phyloP scores from a whole-genome alignment of 495 filamentous ascomycete species.

The Neurospora sp. region DNA sequence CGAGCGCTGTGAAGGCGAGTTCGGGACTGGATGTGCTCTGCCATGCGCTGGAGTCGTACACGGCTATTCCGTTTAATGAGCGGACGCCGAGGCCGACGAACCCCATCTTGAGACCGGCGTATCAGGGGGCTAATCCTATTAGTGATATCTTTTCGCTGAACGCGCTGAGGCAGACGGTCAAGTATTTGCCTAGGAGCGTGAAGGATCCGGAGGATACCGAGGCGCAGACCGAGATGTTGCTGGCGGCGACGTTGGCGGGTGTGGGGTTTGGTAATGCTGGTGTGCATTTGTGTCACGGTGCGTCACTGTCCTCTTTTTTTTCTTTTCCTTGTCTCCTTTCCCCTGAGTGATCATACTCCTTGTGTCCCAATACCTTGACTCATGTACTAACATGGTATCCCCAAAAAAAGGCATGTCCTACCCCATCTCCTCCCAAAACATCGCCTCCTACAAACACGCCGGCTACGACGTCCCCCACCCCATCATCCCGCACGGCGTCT shows the following conservation, averaged over 20 bases:
- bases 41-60: constrained; percentile 89
- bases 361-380: background rate
- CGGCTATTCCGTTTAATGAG: constrained; percentile 86
- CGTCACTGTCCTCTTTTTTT: constrained; percentile 4
- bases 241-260: constrained; percentile 86
- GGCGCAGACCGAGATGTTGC: constrained; percentile 87
- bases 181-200: constrained; percentile 82
- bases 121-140: constrained; percentile 96
- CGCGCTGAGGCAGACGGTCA: constrained; percentile 67
- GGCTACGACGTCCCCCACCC: constrained; percentile 67
- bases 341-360: background rate
- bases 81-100: constrained; percentile 76
- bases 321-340: background rate
- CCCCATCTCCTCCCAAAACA: constrained; percentile 88
- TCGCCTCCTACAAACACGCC: constrained; percentile 64
- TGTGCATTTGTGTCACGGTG: constrained; percentile 88
- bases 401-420: constrained; percentile 74
- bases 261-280: constrained; percentile 97
- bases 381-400: background rate
- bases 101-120: constrained; percentile 83
- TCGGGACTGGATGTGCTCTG: constrained; percentile 92
- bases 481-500: constrained; percentile 93
- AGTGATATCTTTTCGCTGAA: constrained; percentile 89
- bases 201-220: constrained; percentile 82
- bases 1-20: constrained; percentile 74